These are phyloP conservation scores for Calocybe gangraenosa DNA, from an alignment of 768 basidiomycete genomes.

Conservation along the genomic window DNA sequence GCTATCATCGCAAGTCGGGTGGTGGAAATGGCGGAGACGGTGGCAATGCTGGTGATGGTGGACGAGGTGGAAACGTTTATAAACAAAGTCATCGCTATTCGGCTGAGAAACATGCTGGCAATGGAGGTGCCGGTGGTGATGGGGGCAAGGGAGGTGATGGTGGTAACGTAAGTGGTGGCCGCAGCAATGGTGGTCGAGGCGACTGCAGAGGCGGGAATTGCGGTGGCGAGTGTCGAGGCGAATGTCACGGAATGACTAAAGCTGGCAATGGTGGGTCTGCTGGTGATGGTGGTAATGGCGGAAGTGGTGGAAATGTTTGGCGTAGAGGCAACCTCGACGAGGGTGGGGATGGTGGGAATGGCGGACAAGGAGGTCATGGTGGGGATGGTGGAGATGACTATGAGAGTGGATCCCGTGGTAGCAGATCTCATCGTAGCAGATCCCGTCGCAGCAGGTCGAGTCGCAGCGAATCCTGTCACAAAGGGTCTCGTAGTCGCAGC, in stretches of 20 bases:
- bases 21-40: slow-evolving; percentile 3
- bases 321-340: background rate
- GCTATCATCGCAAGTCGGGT: background rate
- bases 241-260: background rate
- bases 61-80: background rate
- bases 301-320: background rate
- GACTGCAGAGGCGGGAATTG: background rate
- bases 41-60: slow-evolving; percentile 3
- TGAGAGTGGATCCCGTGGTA: background rate
- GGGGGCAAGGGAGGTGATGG: slow-evolving; percentile 4
- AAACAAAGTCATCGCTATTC: background rate
- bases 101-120: background rate
- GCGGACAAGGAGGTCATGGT: slow-evolving; percentile 1
- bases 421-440: background rate
- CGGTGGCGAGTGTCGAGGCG: background rate
- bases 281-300: background rate
- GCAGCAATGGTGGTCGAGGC: background rate
- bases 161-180: background rate
- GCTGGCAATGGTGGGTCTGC: slow-evolving; percentile 2
- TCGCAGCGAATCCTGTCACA: background rate
- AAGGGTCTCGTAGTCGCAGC: background rate
- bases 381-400: background rate
- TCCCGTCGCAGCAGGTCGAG: too few species aligned
- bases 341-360: background rate
- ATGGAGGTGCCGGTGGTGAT: slow-evolving; percentile 1